phyloP scores from a whole-genome alignment of 2,329 filamentous ascomycete species.

The Colletotrichum filicis region DNA sequence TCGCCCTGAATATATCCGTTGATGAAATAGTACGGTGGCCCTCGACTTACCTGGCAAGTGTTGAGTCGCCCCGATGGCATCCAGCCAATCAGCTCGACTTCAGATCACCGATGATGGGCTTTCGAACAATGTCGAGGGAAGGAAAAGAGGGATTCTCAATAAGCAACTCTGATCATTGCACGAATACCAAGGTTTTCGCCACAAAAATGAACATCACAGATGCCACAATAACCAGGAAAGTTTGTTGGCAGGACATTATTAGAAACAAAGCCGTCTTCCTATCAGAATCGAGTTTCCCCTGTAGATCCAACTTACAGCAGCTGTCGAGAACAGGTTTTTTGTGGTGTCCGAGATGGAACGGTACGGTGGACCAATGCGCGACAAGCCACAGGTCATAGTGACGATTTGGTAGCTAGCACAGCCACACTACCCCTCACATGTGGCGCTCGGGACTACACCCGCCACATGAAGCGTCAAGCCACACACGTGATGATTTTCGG shows the following conservation, averaged over 20 bases:
- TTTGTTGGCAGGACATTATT: neutral
- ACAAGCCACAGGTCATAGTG: conserved; percentile 1
- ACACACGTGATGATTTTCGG: neutral
- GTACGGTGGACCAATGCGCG: neutral
- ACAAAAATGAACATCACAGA: neutral
- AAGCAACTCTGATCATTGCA: neutral
- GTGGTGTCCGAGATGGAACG: too few species aligned
- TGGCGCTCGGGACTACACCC: neutral
- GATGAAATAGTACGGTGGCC: too few species aligned
- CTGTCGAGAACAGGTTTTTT: neutral
- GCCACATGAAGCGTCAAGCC: neutral
- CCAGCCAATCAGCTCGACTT: too few species aligned
- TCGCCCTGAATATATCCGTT: too few species aligned
- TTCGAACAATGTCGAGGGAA: neutral
- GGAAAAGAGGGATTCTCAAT: neutral
- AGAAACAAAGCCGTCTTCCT: neutral
- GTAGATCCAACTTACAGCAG: neutral
- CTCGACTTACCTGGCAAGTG: too few species aligned
- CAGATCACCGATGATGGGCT: too few species aligned
- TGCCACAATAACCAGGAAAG: neutral
- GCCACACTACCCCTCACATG: neutral
- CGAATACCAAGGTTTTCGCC: neutral
- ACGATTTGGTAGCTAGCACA: neutral
- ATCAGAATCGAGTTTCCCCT: neutral
- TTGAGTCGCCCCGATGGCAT: too few species aligned